Conservation (phyloP, 2,329 filamentous ascomycete species). For the Chaetoscypha palmicola region DNA sequence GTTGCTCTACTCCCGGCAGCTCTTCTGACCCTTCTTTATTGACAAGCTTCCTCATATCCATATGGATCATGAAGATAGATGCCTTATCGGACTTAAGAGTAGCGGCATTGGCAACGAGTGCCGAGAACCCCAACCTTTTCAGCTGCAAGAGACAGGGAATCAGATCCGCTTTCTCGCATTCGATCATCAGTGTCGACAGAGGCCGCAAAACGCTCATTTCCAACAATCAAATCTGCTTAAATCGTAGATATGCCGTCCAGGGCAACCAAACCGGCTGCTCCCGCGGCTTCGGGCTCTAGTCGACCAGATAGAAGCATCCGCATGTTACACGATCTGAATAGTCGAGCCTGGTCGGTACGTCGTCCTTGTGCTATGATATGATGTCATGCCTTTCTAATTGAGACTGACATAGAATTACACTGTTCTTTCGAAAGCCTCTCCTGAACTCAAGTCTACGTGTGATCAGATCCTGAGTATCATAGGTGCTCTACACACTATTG, state of each 20-base stretch:
- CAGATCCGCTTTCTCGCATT: neutral
- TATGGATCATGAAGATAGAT: too few relatives aligned
- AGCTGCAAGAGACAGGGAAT: neutral
- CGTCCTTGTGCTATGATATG: too few relatives aligned
- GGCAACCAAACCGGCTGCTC: neutral
- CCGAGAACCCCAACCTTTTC: too few relatives aligned
- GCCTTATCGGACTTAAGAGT: too few relatives aligned
- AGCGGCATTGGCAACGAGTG: too few relatives aligned
- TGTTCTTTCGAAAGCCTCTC: constrained; percentile 8
- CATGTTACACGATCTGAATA: constrained; percentile 6
- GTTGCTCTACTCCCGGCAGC: too few relatives aligned
- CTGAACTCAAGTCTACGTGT: constrained; percentile 8
- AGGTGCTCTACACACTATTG: constrained; percentile 8
- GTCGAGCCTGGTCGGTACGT: constrained; percentile 8
- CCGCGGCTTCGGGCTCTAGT: neutral
- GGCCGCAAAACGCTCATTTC: neutral
- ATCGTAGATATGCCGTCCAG: neutral
- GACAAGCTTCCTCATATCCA: too few relatives aligned
- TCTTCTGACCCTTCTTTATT: too few relatives aligned
- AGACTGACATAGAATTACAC: constrained; percentile 8
- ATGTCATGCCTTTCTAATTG: neutral
- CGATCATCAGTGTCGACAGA: neutral
- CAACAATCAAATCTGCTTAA: too few relatives aligned
- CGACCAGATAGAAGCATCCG: constrained; percentile 3
- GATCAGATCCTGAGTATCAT: constrained; percentile 12